These are phyloP conservation scores for Hypericum androsaemum DNA, from an alignment of 345 rosid species.

Conservation along the genomic window DNA sequence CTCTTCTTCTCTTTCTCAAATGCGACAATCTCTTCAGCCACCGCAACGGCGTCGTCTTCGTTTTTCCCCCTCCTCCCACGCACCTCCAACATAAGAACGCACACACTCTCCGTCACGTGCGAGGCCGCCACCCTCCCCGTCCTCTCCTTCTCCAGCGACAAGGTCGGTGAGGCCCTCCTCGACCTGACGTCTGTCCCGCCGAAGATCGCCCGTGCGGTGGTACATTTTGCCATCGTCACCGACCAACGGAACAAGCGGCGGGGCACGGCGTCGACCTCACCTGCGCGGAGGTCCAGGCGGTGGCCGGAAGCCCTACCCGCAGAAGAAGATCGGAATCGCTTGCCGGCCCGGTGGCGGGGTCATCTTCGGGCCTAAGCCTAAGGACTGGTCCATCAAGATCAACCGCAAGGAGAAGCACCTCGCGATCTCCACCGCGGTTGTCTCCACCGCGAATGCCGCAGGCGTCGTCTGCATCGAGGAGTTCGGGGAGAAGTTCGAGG, in stretches of 20 bases:
- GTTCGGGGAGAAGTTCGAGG: conserved; percentile 56
- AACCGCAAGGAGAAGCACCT: conserved; percentile 74
- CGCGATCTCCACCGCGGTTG: conserved; percentile 73
- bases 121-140: conserved; percentile 56
- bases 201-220: conserved; percentile 60
- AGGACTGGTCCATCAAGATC: conserved; percentile 88
- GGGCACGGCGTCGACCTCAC: conserved; percentile 91
- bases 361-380: conserved; percentile 73
- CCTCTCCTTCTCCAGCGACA: conserved; percentile 71
- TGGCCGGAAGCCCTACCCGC: conserved; percentile 72
- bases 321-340: conserved; percentile 85
- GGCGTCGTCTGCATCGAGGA: conserved; percentile 73
- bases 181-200: conserved; percentile 74
- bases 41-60: too few relatives aligned
- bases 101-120: conserved; percentile 43
- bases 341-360: conserved; percentile 91
- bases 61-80: too few relatives aligned
- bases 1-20: too few relatives aligned
- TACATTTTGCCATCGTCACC: too few relatives aligned
- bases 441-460: conserved; percentile 41
- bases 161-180: conserved; percentile 66
- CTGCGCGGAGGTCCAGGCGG: conserved; percentile 91
- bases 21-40: too few relatives aligned
- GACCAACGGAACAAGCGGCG: conserved; percentile 15
- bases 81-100: too few relatives aligned